phyloP scores from a whole-genome alignment of 2,329 filamentous ascomycete species.

The Sphaerulina populicola region DNA sequence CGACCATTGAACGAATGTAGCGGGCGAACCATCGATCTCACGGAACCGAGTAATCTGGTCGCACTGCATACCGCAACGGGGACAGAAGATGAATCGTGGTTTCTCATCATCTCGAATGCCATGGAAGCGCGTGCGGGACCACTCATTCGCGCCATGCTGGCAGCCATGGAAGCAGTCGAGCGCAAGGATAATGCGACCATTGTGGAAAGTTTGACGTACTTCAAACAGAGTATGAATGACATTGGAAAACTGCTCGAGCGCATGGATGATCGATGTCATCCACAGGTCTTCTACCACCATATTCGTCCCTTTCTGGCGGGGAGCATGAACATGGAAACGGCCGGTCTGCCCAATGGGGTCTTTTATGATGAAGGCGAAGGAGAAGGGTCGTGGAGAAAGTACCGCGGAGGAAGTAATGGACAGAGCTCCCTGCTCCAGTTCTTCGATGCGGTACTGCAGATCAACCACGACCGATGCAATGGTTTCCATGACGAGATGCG shows the following conservation, averaged over 20 bases:
- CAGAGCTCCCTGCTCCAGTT: slow-evolving; percentile 49
- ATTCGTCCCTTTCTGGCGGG: slow-evolving; percentile 47
- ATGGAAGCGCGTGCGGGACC: slow-evolving; percentile 46
- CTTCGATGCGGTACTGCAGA: slow-evolving; percentile 46
- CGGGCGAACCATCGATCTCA: slow-evolving; percentile 53
- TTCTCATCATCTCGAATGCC: slow-evolving; percentile 46
- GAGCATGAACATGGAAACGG: slow-evolving; percentile 47
- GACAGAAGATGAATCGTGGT: slow-evolving; percentile 90
- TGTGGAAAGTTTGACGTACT: slow-evolving; percentile 34
- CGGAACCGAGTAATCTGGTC: slow-evolving; percentile 76
- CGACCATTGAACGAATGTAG: slow-evolving; percentile 63
- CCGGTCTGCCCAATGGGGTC: slow-evolving; percentile 45
- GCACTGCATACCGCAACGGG: slow-evolving; percentile 86
- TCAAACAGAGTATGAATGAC: slow-evolving; percentile 38
- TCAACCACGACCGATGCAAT: slow-evolving; percentile 36
- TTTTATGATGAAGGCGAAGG: slow-evolving; percentile 47
- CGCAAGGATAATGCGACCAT: slow-evolving; percentile 34
- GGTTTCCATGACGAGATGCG: slow-evolving; percentile 40
- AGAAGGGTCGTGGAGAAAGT: slow-evolving; percentile 43
- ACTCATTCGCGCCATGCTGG: slow-evolving; percentile 40
- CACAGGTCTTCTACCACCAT: slow-evolving; percentile 45
- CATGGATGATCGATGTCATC: slow-evolving; percentile 46
- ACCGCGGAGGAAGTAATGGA: slow-evolving; percentile 49
- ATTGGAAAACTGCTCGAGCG: slow-evolving; percentile 39
- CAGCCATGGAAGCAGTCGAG: slow-evolving; percentile 41